phyloP scores from a whole-genome alignment of 352 stramenopile genomes.

The Pythium diclinum region DNA sequence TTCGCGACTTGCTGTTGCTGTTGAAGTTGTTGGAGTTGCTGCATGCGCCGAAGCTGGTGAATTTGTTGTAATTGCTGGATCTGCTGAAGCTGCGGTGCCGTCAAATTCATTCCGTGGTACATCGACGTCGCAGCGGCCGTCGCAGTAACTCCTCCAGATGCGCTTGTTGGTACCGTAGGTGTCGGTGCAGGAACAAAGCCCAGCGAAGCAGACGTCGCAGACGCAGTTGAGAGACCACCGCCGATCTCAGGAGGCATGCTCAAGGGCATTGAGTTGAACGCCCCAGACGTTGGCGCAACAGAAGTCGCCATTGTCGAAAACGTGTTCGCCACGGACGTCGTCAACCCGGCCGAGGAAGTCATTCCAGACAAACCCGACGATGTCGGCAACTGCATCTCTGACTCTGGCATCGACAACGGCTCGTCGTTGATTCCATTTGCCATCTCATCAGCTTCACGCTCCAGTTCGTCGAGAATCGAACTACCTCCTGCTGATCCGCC shows the following conservation, averaged over 20 bases:
- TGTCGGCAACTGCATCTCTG: conserved; percentile 49
- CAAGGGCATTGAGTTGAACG: conserved; percentile 56
- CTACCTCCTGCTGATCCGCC: conserved; percentile 28
- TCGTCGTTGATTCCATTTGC: conserved; percentile 78
- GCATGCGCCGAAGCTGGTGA: conserved; percentile 78
- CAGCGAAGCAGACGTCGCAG: conserved; percentile 31
- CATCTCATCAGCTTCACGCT: conserved; percentile 86
- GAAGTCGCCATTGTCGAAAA: conserved; percentile 23
- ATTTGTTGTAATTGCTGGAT: conserved; percentile 87
- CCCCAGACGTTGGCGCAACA: conserved; percentile 18
- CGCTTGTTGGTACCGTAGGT: conserved; percentile 43
- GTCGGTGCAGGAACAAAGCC: conserved; percentile 41
- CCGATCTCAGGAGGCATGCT: conserved; percentile 78
- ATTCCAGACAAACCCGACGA: conserved; percentile 24
- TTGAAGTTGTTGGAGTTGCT: conserved; percentile 63
- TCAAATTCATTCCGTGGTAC: conserved; percentile 81
- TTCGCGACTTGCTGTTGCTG: conserved; percentile 59
- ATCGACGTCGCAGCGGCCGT: conserved; percentile 37
- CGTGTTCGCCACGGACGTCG: conserved; percentile 22
- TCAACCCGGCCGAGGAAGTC: conserved; percentile 31
- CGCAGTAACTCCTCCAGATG: conserved; percentile 29
- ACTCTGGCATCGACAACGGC: conserved; percentile 78
- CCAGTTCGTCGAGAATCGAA: conserved; percentile 85
- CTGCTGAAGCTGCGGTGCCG: conserved; percentile 71
- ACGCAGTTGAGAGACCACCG: conserved; percentile 26